A percentile compares a stretch with the other conserved stretches of the same genome.
Conservation (phyloP, 2,329 filamentous ascomycete species). For the Penicillium nordicum region DNA sequence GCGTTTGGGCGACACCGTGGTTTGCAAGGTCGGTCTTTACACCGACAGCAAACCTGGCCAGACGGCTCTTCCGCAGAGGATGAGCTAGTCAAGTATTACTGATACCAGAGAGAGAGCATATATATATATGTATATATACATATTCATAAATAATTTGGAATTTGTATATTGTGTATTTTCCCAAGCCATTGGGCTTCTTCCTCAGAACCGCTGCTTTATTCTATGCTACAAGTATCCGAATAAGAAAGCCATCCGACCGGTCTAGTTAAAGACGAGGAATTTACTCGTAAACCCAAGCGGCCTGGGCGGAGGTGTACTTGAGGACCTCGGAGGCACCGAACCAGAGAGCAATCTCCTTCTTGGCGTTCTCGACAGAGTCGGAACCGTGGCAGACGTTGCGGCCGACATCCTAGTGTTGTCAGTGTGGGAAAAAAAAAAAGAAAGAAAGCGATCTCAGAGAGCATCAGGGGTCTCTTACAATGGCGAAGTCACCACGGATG, state of each 20-base stretch:
- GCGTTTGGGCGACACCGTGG: constrained; percentile 88
- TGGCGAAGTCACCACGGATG: constrained; percentile 92
- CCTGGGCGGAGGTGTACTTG: constrained; percentile 77
- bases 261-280: constrained; percentile 25
- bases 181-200: constrained; percentile 14
- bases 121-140: neutral
- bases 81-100: constrained; percentile 3
- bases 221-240: constrained; percentile 16
- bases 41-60: constrained; percentile 43
- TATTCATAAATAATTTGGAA: constrained; percentile 16
- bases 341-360: constrained; percentile 99
- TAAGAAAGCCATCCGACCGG: constrained; percentile 13
- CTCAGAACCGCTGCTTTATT: constrained; percentile 14
- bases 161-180: constrained; percentile 16
- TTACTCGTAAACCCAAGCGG: constrained; percentile 94
- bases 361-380: constrained; percentile 95
- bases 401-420: constrained; percentile 63
- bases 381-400: constrained; percentile 99
- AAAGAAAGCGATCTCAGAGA: neutral
- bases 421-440: neutral
- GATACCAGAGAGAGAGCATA: neutral
- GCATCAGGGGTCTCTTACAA: constrained; percentile 47
- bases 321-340: constrained; percentile 86
- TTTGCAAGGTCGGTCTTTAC: constrained; percentile 68
- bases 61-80: constrained; percentile 37